Percentiles rank a stretch among this genome's conserved stretches.
phyloP scores from a whole-genome alignment of 345 rosid species.

The Eucalyptus leucophloia region DNA sequence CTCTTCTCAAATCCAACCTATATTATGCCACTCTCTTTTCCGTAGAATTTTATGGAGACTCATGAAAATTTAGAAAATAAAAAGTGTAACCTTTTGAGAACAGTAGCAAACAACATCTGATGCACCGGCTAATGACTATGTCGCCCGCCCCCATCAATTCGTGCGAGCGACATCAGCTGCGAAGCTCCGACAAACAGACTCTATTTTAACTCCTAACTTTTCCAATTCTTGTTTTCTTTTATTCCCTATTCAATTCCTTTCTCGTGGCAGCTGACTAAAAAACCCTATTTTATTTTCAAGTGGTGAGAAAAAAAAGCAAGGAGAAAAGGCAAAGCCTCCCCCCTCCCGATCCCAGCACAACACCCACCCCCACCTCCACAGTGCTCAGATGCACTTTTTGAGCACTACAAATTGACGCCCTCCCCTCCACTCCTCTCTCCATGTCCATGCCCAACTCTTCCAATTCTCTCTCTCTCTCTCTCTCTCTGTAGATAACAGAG shows the following conservation, averaged over 20 bases:
- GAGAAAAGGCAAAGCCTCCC: neutral
- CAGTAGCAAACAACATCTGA: neutral
- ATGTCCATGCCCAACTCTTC: neutral
- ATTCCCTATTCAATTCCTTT: neutral
- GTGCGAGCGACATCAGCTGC: neutral
- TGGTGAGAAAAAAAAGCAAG: conserved; percentile 5
- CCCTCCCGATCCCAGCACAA: neutral
- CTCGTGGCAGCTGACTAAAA: conserved; percentile 12
- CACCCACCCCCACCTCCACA: neutral
- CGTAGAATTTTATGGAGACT: neutral
- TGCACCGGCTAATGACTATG: neutral
- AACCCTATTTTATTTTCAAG: conserved; percentile 15
- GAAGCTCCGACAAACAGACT: neutral
- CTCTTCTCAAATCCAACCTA: neutral
- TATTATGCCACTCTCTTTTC: neutral
- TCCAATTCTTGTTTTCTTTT: neutral
- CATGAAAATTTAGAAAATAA: neutral
- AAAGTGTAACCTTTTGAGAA: neutral
- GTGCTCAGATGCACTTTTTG: conserved; percentile 2
- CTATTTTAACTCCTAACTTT: neutral
- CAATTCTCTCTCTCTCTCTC: neutral
- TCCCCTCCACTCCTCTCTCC: neutral
- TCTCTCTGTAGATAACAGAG: neutral
- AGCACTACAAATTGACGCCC: conserved; percentile 41
- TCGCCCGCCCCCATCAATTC: neutral